Conservation (phyloP, 352 stramenopile genomes). For the Globisporangium camurandrum region DNA sequence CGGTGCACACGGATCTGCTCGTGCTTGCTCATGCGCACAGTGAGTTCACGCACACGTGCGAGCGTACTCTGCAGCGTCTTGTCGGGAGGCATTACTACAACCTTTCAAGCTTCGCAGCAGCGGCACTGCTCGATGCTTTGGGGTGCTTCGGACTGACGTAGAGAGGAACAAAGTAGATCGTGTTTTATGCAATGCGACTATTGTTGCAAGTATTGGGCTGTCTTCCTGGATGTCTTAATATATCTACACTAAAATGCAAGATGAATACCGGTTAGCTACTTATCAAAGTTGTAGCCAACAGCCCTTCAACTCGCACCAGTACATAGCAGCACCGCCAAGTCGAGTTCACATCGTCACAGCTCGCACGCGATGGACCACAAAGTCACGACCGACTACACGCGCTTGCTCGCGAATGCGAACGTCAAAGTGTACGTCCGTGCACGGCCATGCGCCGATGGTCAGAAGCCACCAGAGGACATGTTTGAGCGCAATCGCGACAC, state of each 20-base stretch:
- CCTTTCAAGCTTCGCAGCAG: too few species aligned
- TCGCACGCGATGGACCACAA: constrained; percentile 66
- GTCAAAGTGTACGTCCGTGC: constrained; percentile 82
- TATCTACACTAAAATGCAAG: too few species aligned
- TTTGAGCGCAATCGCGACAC: constrained; percentile 75
- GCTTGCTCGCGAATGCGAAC: constrained; percentile 64
- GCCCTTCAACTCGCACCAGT: too few species aligned
- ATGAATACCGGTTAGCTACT: too few species aligned
- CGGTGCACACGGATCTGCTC: constrained; percentile 52
- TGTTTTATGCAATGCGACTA: too few species aligned
- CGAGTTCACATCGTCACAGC: neutral
- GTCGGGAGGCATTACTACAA: constrained; percentile 13
- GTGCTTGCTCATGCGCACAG: constrained; percentile 26
- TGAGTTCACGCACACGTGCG: constrained; percentile 33
- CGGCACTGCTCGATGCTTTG: too few species aligned
- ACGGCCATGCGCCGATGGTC: constrained; percentile 66
- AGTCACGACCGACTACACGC: constrained; percentile 81
- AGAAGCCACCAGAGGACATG: constrained; percentile 67
- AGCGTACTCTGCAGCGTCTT: constrained; percentile 29
- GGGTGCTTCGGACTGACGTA: too few species aligned
- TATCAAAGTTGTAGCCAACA: too few species aligned
- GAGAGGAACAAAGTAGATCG: too few species aligned
- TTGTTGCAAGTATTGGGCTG: neutral
- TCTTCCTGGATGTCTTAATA: too few species aligned
- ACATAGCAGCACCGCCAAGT: too few species aligned